Evolutionary conservation across 352 stramenopile species (phyloP).

Genomic region (Globisporangium perplexum): DNA sequence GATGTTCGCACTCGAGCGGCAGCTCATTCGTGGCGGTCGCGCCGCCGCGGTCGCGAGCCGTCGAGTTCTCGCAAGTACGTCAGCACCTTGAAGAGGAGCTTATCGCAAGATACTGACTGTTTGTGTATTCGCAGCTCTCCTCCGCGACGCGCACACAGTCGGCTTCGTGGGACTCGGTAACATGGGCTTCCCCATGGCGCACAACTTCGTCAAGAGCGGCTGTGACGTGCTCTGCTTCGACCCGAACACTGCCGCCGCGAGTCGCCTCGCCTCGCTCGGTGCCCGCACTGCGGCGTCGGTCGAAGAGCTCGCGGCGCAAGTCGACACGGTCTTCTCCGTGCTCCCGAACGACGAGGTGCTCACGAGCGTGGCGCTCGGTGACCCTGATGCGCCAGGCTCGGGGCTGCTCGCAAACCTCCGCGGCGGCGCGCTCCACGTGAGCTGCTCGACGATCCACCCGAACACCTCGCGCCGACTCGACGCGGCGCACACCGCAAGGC

Average conservation of each 20-base stretch:
- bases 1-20: too few relatives aligned
- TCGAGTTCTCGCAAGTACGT: too few relatives aligned
- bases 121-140: neutral
- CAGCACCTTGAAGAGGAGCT: too few relatives aligned
- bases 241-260: conserved; percentile 23
- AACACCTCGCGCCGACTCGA: conserved; percentile 44
- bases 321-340: conserved; percentile 48
- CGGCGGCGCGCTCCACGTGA: conserved; percentile 41
- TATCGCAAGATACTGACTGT: too few relatives aligned
- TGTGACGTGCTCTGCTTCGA: conserved; percentile 65
- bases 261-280: conserved; percentile 21
- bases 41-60: too few relatives aligned
- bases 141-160: conserved; percentile 16
- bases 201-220: conserved; percentile 78
- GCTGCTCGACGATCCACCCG: conserved; percentile 67
- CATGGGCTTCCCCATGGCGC: conserved; percentile 90
- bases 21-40: too few relatives aligned
- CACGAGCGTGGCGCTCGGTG: conserved; percentile 29
- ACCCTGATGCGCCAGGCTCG: conserved; percentile 11
- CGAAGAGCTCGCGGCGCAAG: conserved; percentile 32
- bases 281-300: conserved; percentile 28
- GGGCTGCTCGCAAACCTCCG: conserved; percentile 34
- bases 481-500: conserved; percentile 21
- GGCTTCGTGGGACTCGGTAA: conserved; percentile 91
- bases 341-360: conserved; percentile 66